Conservation (phyloP, 768 basidiomycete genomes). For the Ramaria rubella region DNA sequence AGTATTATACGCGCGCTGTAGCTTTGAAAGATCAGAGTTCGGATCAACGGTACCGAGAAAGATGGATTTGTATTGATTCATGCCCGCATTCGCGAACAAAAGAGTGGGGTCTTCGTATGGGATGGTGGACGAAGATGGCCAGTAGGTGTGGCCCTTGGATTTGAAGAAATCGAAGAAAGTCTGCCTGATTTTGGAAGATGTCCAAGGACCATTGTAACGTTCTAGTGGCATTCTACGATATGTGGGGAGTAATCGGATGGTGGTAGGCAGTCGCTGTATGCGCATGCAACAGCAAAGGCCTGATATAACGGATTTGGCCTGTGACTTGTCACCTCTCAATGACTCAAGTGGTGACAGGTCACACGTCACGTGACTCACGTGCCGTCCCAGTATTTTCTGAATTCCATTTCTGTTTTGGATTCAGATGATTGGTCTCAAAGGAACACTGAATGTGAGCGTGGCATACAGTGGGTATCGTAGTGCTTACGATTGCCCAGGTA, state of each 20-base stretch:
- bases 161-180: slow-evolving; percentile 90
- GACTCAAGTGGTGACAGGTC: not conserved
- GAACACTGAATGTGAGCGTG: slow-evolving; percentile 70
- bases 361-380: no score
- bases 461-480: not conserved
- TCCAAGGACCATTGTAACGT: slow-evolving; percentile 40
- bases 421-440: slow-evolving; percentile 90
- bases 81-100: slow-evolving; percentile 97
- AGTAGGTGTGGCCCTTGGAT: slow-evolving; percentile 74
- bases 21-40: slow-evolving; percentile 80
- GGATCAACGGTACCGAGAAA: slow-evolving; percentile 99
- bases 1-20: slow-evolving; percentile 90
- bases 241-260: not conserved
- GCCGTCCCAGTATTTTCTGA: no score
- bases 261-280: slow-evolving; percentile 4
- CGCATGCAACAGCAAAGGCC: slow-evolving; percentile 12
- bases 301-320: not conserved
- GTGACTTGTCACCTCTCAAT: slow-evolving; percentile 2
- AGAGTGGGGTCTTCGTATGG: slow-evolving; percentile 98
- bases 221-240: slow-evolving; percentile 6
- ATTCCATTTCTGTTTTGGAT: no score
- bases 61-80: slow-evolving; percentile 96
- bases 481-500: slow-evolving; percentile 43
- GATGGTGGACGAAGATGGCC: slow-evolving; percentile 86
- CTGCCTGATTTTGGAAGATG: slow-evolving; percentile 75